Conservation (phyloP, 208 protist species). For the Angomonas ambiguus region DNA sequence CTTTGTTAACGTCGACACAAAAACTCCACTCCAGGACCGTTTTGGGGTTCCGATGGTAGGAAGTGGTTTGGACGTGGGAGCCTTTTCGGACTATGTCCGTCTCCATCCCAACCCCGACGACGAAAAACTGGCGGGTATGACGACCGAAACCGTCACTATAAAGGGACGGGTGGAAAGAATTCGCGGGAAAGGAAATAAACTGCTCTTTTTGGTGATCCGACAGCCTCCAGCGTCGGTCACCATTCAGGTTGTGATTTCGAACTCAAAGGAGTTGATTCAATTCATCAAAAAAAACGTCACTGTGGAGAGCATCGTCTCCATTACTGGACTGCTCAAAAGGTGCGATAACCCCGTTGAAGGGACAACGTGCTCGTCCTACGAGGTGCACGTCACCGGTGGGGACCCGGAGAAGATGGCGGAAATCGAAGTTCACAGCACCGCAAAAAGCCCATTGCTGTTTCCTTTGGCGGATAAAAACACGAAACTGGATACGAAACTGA, state of each 20-base stretch:
- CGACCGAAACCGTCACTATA: background rate
- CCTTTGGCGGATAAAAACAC: slow-evolving; percentile 78
- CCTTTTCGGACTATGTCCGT: too few species aligned
- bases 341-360: slow-evolving; percentile 34
- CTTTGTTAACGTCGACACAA: too few species aligned
- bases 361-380: slow-evolving; percentile 41
- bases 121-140: background rate
- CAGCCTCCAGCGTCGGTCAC: background rate
- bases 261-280: background rate
- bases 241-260: background rate
- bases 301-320: slow-evolving; percentile 68
- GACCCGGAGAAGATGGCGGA: slow-evolving; percentile 19
- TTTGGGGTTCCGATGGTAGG: background rate
- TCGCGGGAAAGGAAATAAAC: background rate
- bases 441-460: slow-evolving; percentile 66
- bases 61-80: background rate
- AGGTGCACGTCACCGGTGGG: slow-evolving; percentile 53
- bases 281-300: slow-evolving; percentile 26
- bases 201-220: background rate
- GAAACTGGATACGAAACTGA: slow-evolving; percentile 92
- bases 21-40: background rate
- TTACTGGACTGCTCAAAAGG: slow-evolving; percentile 36
- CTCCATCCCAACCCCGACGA: too few species aligned
- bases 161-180: background rate
- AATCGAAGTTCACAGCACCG: slow-evolving; percentile 14